phyloP scores from a whole-genome alignment of 805 yeast species.

The Ogataea pignaliae region DNA sequence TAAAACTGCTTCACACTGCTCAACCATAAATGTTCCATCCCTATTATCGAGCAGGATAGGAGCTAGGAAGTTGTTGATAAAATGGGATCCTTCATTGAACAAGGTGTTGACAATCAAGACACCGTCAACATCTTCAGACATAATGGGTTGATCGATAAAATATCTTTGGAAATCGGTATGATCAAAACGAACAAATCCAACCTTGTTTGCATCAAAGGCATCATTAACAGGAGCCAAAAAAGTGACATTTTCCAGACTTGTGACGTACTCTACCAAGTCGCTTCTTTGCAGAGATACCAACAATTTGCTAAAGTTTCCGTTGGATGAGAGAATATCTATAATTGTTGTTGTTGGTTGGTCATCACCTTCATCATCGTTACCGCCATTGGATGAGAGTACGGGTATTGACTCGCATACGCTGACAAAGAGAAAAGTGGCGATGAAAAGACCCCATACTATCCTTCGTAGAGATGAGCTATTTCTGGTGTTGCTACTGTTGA shows the following conservation, averaged over 20 bases:
- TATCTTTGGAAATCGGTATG: conserved; percentile 26
- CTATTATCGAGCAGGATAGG: conserved; percentile 34
- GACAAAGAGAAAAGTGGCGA: neutral
- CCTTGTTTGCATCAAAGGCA: conserved; percentile 44
- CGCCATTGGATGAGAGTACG: no score
- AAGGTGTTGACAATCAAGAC: conserved; percentile 24
- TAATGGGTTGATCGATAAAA: conserved; percentile 31
- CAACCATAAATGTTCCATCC: conserved; percentile 32
- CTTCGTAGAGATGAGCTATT: no score
- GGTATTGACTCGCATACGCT: neutral
- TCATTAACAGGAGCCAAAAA: conserved; percentile 78
- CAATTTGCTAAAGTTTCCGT: conserved; percentile 64
- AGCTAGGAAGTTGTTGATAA: conserved; percentile 11
- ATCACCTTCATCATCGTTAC: conserved; percentile 13
- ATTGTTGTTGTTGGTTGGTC: conserved; percentile 38
- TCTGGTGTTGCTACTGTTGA: no score
- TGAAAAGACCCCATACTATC: no score
- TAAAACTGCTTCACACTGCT: conserved; percentile 48
- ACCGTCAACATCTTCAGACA: conserved; percentile 27
- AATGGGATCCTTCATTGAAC: conserved; percentile 17
- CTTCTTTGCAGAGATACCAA: conserved; percentile 55
- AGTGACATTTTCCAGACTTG: conserved; percentile 58
- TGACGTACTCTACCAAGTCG: conserved; percentile 60
- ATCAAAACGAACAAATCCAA: conserved; percentile 6
- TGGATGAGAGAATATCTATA: conserved; percentile 63